Evolutionary conservation across 2,329 filamentous ascomycete species (phyloP).

Genomic region (Coniochaeta sp.): DNA sequence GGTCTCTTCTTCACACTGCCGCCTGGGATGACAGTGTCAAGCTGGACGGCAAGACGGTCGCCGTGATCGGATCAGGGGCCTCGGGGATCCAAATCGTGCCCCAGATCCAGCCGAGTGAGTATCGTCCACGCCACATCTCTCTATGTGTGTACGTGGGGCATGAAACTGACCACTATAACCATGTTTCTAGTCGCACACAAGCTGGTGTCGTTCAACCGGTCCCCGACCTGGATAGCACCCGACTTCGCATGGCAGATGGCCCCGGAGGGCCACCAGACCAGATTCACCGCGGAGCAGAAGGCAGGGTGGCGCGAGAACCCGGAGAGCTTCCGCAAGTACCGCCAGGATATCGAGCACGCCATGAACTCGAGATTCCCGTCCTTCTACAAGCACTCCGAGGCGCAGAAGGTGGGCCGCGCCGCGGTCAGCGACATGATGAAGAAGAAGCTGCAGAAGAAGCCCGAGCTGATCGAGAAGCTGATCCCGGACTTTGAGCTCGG

Average conservation of each 20-base stretch:
- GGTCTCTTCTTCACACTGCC: neutral
- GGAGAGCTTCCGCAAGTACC: conserved; percentile 31
- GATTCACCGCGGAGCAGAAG: conserved; percentile 24
- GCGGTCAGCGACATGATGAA: conserved; percentile 29
- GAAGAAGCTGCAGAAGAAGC: conserved; percentile 19
- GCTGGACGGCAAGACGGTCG: neutral
- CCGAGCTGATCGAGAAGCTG: conserved; percentile 25
- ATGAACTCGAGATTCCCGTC: conserved; percentile 20
- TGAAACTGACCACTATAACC: too few species aligned
- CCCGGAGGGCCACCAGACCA: neutral
- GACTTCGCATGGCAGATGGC: neutral
- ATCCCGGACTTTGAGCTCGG: conserved; percentile 24
- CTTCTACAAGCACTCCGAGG: conserved; percentile 28
- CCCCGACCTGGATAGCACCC: neutral
- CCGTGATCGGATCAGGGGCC: neutral
- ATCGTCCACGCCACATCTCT: too few species aligned
- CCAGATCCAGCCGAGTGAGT: neutral
- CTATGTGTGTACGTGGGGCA: too few species aligned
- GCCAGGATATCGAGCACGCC: conserved; percentile 1
- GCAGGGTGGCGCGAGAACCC: conserved; percentile 40
- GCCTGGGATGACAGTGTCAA: neutral
- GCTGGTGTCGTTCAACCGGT: neutral
- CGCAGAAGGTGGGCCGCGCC: neutral
- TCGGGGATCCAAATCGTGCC: neutral
- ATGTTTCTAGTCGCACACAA: neutral